These are phyloP conservation scores for Blastobotrys terrestris DNA, from an alignment of 805 yeast species.

Conservation along the genomic window DNA sequence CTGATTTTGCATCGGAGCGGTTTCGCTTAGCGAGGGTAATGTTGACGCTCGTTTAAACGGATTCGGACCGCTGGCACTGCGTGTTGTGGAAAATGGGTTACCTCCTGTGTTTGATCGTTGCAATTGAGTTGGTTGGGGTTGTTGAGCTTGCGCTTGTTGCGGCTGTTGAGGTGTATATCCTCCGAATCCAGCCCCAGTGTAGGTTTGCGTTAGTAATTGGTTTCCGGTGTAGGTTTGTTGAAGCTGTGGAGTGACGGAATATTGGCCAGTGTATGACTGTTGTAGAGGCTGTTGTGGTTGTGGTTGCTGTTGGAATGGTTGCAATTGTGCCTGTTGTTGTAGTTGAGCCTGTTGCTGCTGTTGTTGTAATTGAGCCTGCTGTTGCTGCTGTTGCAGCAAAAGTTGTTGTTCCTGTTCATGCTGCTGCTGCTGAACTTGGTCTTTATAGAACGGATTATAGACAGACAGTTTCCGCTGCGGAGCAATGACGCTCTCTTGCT, in stretches of 20 bases:
- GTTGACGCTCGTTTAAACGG: conserved; percentile 20
- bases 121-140: conserved; percentile 17
- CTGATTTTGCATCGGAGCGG: conserved; percentile 17
- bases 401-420: conserved; percentile 20
- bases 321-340: too few relatives aligned
- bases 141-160: conserved; percentile 12
- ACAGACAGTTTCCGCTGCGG: conserved; percentile 22
- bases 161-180: conserved; percentile 11
- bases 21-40: conserved; percentile 11
- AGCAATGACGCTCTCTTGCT: conserved; percentile 12
- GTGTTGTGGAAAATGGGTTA: conserved; percentile 19
- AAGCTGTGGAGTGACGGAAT: neutral
- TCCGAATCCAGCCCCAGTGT: conserved; percentile 8
- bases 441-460: conserved; percentile 18
- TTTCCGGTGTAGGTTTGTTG: conserved; percentile 1
- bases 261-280: conserved; percentile 8
- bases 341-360: conserved; percentile 13
- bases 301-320: conserved; percentile 17
- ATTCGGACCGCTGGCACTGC: conserved; percentile 7
- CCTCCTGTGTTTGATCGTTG: conserved; percentile 16
- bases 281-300: too few relatives aligned
- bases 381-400: conserved; percentile 11
- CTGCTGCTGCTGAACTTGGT: conserved; percentile 13
- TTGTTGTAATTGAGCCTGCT: conserved; percentile 9
- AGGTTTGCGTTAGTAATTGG: neutral